Evolutionary conservation across 805 yeast species (phyloP).

Genomic region (Starmerella gropengiesseri): DNA sequence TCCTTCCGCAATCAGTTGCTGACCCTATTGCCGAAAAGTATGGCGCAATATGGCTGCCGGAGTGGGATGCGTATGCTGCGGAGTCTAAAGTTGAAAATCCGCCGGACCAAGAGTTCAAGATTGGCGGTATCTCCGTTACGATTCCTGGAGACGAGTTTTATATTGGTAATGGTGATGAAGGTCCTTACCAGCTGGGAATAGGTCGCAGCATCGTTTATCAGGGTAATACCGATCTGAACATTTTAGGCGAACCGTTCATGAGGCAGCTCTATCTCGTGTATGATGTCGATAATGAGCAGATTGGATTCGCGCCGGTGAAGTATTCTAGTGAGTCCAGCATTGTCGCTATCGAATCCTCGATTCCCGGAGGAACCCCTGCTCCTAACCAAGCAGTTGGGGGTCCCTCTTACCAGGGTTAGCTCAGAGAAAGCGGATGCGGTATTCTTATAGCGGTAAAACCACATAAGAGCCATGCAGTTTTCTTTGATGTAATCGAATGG

Average conservation of each 20-base stretch:
- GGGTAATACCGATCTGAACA: conserved; percentile 1
- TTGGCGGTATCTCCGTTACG: conserved; percentile 19
- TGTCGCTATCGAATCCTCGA: conserved; percentile 6
- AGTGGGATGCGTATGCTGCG: not conserved
- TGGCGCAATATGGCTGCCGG: conserved; percentile 5
- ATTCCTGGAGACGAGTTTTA: conserved; percentile 24
- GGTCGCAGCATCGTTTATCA: conserved; percentile 4
- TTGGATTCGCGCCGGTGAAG: conserved; percentile 42
- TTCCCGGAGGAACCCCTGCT: conserved; percentile 14
- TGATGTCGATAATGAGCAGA: conserved; percentile 46
- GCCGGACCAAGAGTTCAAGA: conserved; percentile 12
- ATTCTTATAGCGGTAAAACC: too few species aligned
- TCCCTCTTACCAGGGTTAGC: not conserved
- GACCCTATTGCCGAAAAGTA: conserved; percentile 10
- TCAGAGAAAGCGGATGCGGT: too few species aligned
- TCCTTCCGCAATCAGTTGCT: conserved; percentile 31
- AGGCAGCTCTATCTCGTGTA: conserved; percentile 53
- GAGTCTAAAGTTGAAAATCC: not conserved
- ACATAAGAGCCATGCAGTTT: too few species aligned
- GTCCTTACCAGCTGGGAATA: conserved; percentile 9
- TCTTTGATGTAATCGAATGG: too few species aligned
- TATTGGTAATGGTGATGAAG: conserved; percentile 10
- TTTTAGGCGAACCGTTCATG: conserved; percentile 42
- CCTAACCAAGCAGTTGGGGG: conserved; percentile 10
- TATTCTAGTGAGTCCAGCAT: conserved; percentile 5